Percentiles rank a stretch among this genome's conserved stretches.
phyloP scores from a whole-genome alignment of 306 rosid species.

The Vigna radiata region DNA sequence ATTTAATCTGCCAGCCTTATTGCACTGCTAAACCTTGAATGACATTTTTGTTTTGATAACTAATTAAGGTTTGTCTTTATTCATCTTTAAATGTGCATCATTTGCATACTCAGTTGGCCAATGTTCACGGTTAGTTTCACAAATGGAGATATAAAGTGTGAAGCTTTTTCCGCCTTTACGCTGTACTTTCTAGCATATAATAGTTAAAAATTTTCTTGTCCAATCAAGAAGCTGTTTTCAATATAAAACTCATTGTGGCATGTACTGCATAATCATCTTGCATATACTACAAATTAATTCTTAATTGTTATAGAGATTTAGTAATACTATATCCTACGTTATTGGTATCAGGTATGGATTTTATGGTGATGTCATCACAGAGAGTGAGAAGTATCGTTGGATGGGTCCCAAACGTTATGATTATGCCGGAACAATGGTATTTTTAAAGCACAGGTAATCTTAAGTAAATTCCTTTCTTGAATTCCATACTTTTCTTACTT shows the following conservation, averaged over 20 bases:
- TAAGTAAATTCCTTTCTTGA: slow-evolving; percentile 26
- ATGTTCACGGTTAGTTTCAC: background rate
- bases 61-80: background rate
- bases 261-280: slow-evolving; percentile 20
- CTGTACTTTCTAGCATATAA: background rate
- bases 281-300: slow-evolving; percentile 31
- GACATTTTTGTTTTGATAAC: background rate
- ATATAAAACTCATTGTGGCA: slow-evolving; percentile 20
- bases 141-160: background rate
- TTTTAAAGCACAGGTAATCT: slow-evolving; percentile 78
- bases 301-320: slow-evolving; percentile 30
- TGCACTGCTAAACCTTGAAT: background rate
- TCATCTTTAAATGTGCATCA: slow-evolving; percentile 9
- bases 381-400: slow-evolving; percentile 97
- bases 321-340: slow-evolving; percentile 43
- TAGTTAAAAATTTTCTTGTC: background rate
- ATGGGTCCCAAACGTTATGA: slow-evolving; percentile 97
- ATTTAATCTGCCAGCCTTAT: background rate
- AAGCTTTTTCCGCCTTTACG: slow-evolving; percentile 17
- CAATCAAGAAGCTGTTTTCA: slow-evolving; percentile 2
- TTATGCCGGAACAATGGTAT: slow-evolving; percentile 91
- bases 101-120: slow-evolving; percentile 2
- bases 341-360: slow-evolving; percentile 79
- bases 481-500: slow-evolving; percentile 13
- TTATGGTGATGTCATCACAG: slow-evolving; percentile 95